These are phyloP conservation scores for Naganishia randhawae DNA, from an alignment of 768 basidiomycete species.

Conservation along the genomic window DNA sequence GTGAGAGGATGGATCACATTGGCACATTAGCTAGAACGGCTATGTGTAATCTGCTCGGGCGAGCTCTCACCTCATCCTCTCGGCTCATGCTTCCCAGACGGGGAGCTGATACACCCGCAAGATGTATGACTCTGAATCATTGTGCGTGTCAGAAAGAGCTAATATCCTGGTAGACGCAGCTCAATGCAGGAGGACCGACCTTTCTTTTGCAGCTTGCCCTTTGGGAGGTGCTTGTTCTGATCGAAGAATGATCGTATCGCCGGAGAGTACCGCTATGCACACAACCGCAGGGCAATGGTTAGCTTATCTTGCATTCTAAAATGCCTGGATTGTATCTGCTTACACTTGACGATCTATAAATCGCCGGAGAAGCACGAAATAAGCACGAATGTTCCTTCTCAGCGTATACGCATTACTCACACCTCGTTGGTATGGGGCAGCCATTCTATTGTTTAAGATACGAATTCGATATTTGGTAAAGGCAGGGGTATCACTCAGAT, in stretches of 20 bases:
- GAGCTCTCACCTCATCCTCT: constrained; percentile 74
- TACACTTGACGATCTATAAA: constrained; percentile 25
- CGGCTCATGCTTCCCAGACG: constrained; percentile 74
- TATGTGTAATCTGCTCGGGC: neutral
- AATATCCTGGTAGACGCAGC: neutral
- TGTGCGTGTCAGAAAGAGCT: neutral
- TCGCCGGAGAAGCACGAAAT: neutral
- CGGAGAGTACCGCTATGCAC: constrained; percentile 73
- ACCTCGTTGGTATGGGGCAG: constrained; percentile 26
- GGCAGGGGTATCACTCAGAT: neutral
- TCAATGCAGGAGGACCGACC: constrained; percentile 54
- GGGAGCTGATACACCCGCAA: constrained; percentile 81
- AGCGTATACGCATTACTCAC: constrained; percentile 16
- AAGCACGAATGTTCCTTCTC: neutral
- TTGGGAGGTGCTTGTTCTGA: constrained; percentile 62
- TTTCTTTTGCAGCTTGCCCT: constrained; percentile 85
- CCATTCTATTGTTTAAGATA: neutral
- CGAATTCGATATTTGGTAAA: neutral
- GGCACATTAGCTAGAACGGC: neutral
- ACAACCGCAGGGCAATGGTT: neutral
- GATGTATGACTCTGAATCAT: constrained; percentile 73
- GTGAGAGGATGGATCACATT: constrained; percentile 1
- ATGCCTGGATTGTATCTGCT: neutral
- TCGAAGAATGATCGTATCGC: constrained; percentile 80
- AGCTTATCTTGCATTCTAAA: neutral